Evolutionary conservation across 2,329 filamentous ascomycete species (phyloP).

Genomic region (Fusarium dlaminii): DNA sequence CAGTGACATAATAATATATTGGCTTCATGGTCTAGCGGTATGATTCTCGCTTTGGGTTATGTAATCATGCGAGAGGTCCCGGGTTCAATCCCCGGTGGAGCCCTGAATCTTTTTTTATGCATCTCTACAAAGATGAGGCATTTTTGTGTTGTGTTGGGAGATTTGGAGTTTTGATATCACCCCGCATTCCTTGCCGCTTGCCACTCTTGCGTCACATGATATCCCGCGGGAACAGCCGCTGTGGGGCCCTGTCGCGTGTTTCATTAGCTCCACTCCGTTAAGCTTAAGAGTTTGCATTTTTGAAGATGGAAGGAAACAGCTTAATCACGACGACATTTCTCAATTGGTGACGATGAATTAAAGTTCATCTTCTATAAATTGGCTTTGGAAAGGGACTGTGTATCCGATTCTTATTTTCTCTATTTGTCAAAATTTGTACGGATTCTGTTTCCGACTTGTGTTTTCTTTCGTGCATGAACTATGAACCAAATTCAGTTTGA

Average conservation of each 20-base stretch:
- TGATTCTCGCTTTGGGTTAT: constrained; percentile 36
- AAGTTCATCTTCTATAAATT: rapidly evolving
- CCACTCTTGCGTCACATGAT: rapidly evolving
- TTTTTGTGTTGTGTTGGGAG: not conserved
- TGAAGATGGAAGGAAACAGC: not conserved
- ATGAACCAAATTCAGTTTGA: not conserved
- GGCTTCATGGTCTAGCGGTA: constrained; percentile 30
- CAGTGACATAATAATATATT: too few species aligned
- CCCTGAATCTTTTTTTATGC: rapidly evolving
- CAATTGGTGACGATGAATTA: not conserved
- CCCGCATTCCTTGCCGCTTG: not conserved
- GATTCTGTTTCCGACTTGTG: rapidly evolving
- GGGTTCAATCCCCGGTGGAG: constrained; percentile 55
- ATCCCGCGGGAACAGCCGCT: not conserved
- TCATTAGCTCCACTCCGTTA: not conserved
- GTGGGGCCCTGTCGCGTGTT: rapidly evolving
- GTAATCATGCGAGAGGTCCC: constrained; percentile 58
- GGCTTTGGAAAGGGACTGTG: rapidly evolving
- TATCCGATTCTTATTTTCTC: rapidly evolving
- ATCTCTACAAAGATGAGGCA: not conserved
- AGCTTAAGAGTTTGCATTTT: not conserved
- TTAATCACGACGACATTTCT: not conserved
- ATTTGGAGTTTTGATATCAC: not conserved
- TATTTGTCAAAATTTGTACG: rapidly evolving
- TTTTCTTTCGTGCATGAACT: not conserved